Evolutionary conservation across 1,284 basidiomycete genomes (phyloP), one percentile per base, ranked within the genome.

Genomic region (Malassezia caprae): DNA sequence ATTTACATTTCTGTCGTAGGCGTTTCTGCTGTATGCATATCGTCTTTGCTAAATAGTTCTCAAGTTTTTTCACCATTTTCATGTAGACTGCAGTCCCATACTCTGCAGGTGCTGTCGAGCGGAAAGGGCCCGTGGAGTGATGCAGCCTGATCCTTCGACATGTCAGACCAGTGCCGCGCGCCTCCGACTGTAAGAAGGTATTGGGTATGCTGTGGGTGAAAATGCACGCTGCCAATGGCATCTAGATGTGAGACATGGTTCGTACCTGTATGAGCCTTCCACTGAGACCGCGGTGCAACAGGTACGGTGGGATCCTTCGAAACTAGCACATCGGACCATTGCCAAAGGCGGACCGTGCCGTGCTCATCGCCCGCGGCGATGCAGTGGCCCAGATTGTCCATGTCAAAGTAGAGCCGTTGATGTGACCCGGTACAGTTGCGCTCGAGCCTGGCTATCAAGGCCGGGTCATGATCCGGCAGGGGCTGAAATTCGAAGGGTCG

Each of bases 191-290:
- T 56, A 13, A 50, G 17, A 5, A 56, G 24, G 24, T 5, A 35
- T 10, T 27, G 31, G 17, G n/a, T 12, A 19, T 46, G 10, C 19
- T 10, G 10, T 7, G 47, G 53, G 17, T 28, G 35, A 23, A 56
- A 56, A 4, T 45, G 48, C 6, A 41, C 26, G 24, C 53, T 56
- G 1, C 53, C 53, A n/a, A 56, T 19, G n/a, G 53, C 41, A 30
- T 56, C 53, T 50, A 13, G 23, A 23, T 46, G 35, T 26, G 17
- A 50, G 17, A n/a, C 7, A 23, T 11, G 3, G 0, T 13, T 49
- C 53, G 37, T 30, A 55, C 53, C 53, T 26, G 24, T 27, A 34
- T 56, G 53, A 4, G 53, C 53, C 13, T 45, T 26, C 48, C 48
- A 56, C 21, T 44, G 28, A 13, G 26, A 13, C 2, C 4, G 4